Percentiles rank a stretch among this genome's conserved stretches.
phyloP scores from a whole-genome alignment of 805 yeast genomes.

The Maudiozyma bulderi region DNA sequence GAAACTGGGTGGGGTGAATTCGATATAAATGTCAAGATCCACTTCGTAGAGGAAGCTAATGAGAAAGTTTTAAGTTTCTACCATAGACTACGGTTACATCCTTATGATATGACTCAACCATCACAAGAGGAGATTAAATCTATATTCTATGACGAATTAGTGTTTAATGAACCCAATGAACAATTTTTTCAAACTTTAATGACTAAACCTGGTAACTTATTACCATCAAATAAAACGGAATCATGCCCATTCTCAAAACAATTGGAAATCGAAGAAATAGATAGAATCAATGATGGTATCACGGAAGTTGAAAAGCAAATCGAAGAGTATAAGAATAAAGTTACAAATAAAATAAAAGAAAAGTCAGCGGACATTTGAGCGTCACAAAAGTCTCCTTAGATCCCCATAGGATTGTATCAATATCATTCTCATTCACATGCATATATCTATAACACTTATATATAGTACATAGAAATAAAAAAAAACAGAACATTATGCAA shows the following conservation, averaged over 20 bases:
- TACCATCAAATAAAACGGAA: constrained; percentile 34
- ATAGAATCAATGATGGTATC: constrained; percentile 40
- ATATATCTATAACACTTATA: neutral
- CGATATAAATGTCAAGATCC: constrained; percentile 80
- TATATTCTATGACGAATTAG: constrained; percentile 75
- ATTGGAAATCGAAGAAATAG: constrained; percentile 57
- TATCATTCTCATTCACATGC: neutral
- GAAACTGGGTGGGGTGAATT: constrained; percentile 99
- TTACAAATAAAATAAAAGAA: constrained; percentile 21
- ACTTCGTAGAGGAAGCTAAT: constrained; percentile 74
- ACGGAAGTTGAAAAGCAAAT: constrained; percentile 38
- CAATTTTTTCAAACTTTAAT: constrained; percentile 72
- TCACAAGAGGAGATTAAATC: constrained; percentile 36
- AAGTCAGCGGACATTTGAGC: neutral
- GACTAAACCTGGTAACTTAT: constrained; percentile 47
- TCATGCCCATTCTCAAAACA: constrained; percentile 37
- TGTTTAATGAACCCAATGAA: constrained; percentile 94
- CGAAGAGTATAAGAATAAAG: constrained; percentile 32
- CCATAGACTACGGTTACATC: constrained; percentile 87
- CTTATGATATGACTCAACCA: constrained; percentile 38
- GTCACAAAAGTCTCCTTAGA: too few species aligned
- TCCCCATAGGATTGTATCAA: neutral
- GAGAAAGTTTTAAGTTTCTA: constrained; percentile 81
- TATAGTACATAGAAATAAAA: neutral
- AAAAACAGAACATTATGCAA: neutral